Conservation (phyloP, 129 eudicot species). For the Centella asiatica region DNA sequence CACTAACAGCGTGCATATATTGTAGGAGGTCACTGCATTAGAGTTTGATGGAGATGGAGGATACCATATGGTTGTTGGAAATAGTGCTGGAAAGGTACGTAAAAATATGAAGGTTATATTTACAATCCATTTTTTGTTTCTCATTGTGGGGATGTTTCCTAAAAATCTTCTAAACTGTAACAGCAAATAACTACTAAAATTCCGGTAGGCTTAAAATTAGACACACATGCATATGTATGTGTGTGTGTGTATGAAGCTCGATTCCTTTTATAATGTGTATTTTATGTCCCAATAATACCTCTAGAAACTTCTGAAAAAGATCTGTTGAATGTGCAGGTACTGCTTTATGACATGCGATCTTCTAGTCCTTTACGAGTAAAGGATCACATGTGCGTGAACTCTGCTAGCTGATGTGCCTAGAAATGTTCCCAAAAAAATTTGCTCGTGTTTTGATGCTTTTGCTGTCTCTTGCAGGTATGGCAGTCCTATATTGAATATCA, state of each 20-base stretch:
- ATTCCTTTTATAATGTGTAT: neutral
- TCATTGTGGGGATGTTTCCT: neutral
- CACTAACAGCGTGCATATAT: neutral
- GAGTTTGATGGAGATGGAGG: slow-evolving; percentile 87
- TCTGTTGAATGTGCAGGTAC: slow-evolving; percentile 35
- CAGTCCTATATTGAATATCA: slow-evolving; percentile 74
- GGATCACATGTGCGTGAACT: slow-evolving; percentile 86
- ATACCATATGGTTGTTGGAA: slow-evolving; percentile 92
- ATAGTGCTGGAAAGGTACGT: slow-evolving; percentile 90
- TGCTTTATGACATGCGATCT: slow-evolving; percentile 82
- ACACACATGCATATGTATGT: too few species aligned
- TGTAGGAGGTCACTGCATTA: slow-evolving; percentile 77
- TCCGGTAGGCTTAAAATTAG: neutral
- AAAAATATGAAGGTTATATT: neutral
- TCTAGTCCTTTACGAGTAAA: slow-evolving; percentile 69
- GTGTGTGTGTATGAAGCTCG: too few species aligned
- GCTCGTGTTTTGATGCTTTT: neutral
- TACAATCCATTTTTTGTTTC: neutral
- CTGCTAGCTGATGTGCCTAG: neutral
- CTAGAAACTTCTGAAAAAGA: neutral
- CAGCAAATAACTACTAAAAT: neutral
- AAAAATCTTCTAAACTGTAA: neutral
- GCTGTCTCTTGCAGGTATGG: slow-evolving; percentile 57
- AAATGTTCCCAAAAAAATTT: neutral
- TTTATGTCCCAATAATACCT: too few species aligned